Conservation (phyloP, 495 filamentous ascomycete genomes). For the Pseudoneurospora amorphoporcata region DNA sequence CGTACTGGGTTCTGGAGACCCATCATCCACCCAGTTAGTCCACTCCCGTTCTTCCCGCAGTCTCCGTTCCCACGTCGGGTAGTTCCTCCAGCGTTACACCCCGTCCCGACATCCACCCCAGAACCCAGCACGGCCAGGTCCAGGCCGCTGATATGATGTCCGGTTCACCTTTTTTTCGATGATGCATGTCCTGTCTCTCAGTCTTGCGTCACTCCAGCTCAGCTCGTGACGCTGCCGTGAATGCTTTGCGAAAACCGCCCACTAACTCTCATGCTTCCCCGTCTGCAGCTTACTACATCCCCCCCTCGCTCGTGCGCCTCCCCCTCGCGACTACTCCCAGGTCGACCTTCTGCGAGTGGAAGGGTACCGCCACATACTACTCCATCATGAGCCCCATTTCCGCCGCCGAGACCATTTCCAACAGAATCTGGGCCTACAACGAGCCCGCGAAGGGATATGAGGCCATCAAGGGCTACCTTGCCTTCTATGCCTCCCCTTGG, state of each 20-base stretch:
- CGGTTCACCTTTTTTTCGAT: background rate
- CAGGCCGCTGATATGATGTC: background rate
- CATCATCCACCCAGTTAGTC: slow-evolving; percentile 43
- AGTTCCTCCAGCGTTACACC: background rate
- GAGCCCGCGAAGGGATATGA: slow-evolving; percentile 37
- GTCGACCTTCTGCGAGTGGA: slow-evolving; percentile 46
- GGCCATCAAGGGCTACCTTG: slow-evolving; percentile 39
- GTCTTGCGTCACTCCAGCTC: background rate
- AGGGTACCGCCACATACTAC: slow-evolving; percentile 45
- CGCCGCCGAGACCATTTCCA: slow-evolving; percentile 27
- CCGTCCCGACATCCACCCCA: background rate
- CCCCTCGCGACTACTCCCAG: slow-evolving; percentile 33
- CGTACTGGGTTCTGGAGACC: slow-evolving; percentile 51
- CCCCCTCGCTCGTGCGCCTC: slow-evolving; percentile 30
- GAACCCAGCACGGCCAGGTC: background rate
- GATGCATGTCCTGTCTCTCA: background rate
- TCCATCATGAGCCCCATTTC: slow-evolving; percentile 25
- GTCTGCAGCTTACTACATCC: slow-evolving; percentile 44
- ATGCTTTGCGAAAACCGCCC: background rate
- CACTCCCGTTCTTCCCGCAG: background rate
- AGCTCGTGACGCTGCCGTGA: background rate
- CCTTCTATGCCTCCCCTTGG: slow-evolving; percentile 47
- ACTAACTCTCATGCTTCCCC: background rate
- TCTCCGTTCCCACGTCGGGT: background rate
- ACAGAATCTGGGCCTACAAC: slow-evolving; percentile 47